Conservation (phyloP, 2,329 filamentous ascomycete genomes). For the Pleoardoris graminearum region DNA sequence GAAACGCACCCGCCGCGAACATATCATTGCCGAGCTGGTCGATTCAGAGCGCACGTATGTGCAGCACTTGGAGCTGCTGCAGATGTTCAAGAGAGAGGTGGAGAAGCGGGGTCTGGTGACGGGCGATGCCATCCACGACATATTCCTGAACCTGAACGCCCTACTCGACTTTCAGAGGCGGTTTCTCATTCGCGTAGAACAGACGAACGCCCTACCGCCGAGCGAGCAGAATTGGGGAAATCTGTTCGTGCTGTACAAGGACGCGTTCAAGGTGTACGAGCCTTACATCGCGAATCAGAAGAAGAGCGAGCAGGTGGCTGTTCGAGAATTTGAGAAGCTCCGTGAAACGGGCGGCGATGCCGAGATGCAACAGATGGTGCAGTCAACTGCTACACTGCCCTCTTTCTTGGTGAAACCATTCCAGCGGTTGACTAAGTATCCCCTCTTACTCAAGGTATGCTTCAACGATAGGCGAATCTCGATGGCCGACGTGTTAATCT, state of each 20-base stretch:
- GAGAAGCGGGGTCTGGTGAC: constrained; percentile 86
- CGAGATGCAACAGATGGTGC: constrained; percentile 71
- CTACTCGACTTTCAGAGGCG: constrained; percentile 94
- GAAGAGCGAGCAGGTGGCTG: constrained; percentile 83
- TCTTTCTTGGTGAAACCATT: constrained; percentile 96
- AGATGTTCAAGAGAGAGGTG: constrained; percentile 86
- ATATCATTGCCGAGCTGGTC: constrained; percentile 88
- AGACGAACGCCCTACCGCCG: constrained; percentile 82
- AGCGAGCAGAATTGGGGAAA: constrained; percentile 88
- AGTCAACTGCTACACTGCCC: constrained; percentile 83
- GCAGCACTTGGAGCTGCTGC: constrained; percentile 91
- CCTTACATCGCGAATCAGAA: constrained; percentile 97
- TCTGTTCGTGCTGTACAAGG: constrained; percentile 83
- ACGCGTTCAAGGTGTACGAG: constrained; percentile 89
- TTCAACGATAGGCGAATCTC: not conserved
- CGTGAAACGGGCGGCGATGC: constrained; percentile 67
- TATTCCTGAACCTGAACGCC: constrained; percentile 94
- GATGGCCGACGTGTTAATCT: constrained; percentile 14
- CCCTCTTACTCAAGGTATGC: constrained; percentile 78
- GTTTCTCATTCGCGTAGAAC: constrained; percentile 94
- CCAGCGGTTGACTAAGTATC: constrained; percentile 93
- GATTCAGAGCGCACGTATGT: constrained; percentile 98
- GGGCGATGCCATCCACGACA: constrained; percentile 88
- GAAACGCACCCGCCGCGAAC: constrained; percentile 74
- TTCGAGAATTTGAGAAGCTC: constrained; percentile 85